Percentiles rank a stretch among this genome's conserved stretches.
phyloP scores from a whole-genome alignment of 805 yeast species.

The Pichia nanzhaoensis region DNA sequence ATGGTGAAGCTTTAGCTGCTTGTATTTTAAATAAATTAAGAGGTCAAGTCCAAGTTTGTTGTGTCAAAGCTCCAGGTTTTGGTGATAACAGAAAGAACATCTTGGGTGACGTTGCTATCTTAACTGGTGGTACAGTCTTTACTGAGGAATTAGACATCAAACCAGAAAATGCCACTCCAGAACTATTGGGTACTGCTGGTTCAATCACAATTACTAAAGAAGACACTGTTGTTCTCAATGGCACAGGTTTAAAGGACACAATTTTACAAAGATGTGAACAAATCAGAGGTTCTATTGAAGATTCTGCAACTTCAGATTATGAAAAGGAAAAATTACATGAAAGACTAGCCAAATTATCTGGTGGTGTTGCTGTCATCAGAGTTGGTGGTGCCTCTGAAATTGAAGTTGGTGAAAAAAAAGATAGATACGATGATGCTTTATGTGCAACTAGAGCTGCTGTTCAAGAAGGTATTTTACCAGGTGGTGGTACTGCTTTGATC shows the following conservation, averaged over 20 bases:
- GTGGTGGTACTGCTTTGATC: slow-evolving; percentile 97
- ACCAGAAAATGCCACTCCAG: slow-evolving; percentile 90
- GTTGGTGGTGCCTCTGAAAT: slow-evolving; percentile 97
- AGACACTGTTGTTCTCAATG: slow-evolving; percentile 90
- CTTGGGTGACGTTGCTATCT: slow-evolving; percentile 89
- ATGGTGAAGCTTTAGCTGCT: slow-evolving; percentile 98
- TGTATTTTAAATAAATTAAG: slow-evolving; percentile 94
- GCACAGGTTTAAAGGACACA: slow-evolving; percentile 79
- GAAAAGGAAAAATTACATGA: slow-evolving; percentile 96
- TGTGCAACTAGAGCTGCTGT: slow-evolving; percentile 99
- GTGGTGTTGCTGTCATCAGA: slow-evolving; percentile 97
- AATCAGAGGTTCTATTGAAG: slow-evolving; percentile 75
- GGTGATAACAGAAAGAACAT: slow-evolving; percentile 98
- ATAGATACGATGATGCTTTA: slow-evolving; percentile 96
- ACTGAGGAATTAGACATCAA: slow-evolving; percentile 93
- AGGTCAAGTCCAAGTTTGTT: slow-evolving; percentile 97
- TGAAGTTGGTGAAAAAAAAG: slow-evolving; percentile 99
- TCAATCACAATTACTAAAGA: slow-evolving; percentile 90
- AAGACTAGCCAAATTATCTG: slow-evolving; percentile 92
- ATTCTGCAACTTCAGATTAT: slow-evolving; percentile 74
- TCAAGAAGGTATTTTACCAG: slow-evolving; percentile 97
- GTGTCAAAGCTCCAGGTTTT: slow-evolving; percentile 98
- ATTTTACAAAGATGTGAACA: slow-evolving; percentile 87
- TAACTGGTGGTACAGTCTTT: slow-evolving; percentile 87
- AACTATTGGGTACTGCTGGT: slow-evolving; percentile 86